Evolutionary conservation across 2,329 filamentous ascomycete species (phyloP), one percentile per base, ranked within the genome.

Genomic region (Cladosporium sp.): DNA sequence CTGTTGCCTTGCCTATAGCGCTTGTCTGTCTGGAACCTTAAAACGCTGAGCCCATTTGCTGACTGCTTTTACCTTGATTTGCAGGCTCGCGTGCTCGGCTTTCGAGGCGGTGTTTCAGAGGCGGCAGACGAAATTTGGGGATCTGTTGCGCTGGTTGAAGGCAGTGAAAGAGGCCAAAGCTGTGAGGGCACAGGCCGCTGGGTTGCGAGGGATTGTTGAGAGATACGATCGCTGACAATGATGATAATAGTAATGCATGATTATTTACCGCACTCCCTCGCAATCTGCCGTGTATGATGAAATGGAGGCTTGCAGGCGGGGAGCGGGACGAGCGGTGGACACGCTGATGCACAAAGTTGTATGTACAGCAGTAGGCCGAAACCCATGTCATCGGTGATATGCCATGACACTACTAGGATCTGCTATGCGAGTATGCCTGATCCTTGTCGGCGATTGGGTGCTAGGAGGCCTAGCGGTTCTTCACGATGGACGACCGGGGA

Each of bases 81-180:
- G 24, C 61, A 89, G 86, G 77, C 76, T 93, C 59, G 87, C 85
- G 0, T 84, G 85, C 52, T 78, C 78, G 25, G 90, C 91, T 4
- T 96, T 96, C 66, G 71, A 77, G 45, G 75, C 78, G 52, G 85
- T 94, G 25, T 77, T 97, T 65, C 70, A 73, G 48, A 81, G 79
- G 64, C 90, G 88, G 70, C 91, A 96, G 78, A 86, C 87, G 34
- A 81, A 79, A 56, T 90, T 91, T 71, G 68, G 67, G 4, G 73
- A 74, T 28, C 80, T 92, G 13, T 72, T 97, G 58, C 71, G 69
- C 32, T 96, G 90, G 90, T 73, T 96, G 59, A 77, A 66, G 49
- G 58, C 45, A 52, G 70, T 72, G 60, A 62, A 75, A 60, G 60
- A 58, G 57, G 64, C 64, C 61, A 65, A 67, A 47, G 65, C 64